Evolutionary conservation across 345 rosid genomes (phyloP), one percentile per base, ranked within the genome.

Genomic region (Punica granatum): DNA sequence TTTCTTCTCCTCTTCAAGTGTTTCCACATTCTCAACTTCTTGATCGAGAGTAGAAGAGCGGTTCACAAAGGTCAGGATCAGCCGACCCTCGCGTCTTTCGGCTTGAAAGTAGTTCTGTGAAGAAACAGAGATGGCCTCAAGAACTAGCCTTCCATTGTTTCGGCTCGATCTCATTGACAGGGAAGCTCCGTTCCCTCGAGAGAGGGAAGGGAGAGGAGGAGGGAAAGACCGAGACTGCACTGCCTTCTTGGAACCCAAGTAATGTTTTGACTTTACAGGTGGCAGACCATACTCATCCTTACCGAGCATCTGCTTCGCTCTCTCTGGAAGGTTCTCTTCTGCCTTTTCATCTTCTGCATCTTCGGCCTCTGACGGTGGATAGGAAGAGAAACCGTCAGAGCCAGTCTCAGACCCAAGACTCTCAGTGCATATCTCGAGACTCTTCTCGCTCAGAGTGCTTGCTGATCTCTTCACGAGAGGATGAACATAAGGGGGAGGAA

Each of bases 341-440:
- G 67, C 70, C 35, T 68, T 76, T 7, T 85, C 83, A 33, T 76
- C 83, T 23, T 79, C 81, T 28, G 72, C 73, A n/a, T 80, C 88
- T 2, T 74, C 75, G 2, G 71, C 83, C 75, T 87, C 97, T 0
- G 96, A 86, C 0, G 90, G 60, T 1, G 91, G 80, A 66, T 79
- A 74, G 0, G 88, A 84, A 25, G 96, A 88, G 78, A 91, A 91
- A 28, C 79, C 92, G 11, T 90, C 98, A 4, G 92, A 90, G 41
- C 98, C 99, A 11, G 97, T 95, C 79, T 95, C 99, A 37, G 97
- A 95, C 70, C 99, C 99, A 23, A 95, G 98, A 72, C 96, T 95
- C 76, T 95, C 99, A 1, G 99, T 95, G 83, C 99, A 95, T 9
- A 92, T 78, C 36, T 88, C 72, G 21, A 95, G 97, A 75, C 98